phyloP scores from a whole-genome alignment of 2,329 filamentous ascomycete species.

The Phialophora verrucosa region DNA sequence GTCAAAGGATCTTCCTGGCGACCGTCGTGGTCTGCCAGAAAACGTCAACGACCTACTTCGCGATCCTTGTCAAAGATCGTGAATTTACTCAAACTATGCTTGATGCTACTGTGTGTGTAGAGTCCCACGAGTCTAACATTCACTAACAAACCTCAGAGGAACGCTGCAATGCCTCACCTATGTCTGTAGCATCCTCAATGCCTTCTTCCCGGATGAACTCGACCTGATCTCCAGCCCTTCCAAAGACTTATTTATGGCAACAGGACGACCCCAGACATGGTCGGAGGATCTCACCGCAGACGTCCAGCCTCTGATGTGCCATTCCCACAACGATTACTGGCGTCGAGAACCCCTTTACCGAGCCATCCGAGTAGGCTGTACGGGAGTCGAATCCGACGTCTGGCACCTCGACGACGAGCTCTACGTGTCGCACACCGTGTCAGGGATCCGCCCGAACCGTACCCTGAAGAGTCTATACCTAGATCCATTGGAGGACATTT shows the following conservation, averaged over 20 bases:
- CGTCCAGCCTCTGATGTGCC: constrained; percentile 57
- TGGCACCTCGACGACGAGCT: constrained; percentile 56
- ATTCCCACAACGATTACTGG: constrained; percentile 67
- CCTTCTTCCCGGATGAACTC: constrained; percentile 51
- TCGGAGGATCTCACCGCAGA: constrained; percentile 57
- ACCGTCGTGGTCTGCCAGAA: not conserved
- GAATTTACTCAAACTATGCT: constrained; percentile 4
- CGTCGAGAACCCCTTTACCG: constrained; percentile 59
- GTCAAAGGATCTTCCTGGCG: not conserved
- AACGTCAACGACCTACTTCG: constrained; percentile 1
- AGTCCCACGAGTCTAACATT: not conserved
- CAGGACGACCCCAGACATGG: not conserved
- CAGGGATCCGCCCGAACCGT: constrained; percentile 52
- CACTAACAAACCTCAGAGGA: constrained; percentile 3
- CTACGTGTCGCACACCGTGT: constrained; percentile 60
- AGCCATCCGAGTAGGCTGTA: constrained; percentile 60
- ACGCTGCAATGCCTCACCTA: constrained; percentile 43
- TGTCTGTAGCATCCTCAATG: constrained; percentile 44
- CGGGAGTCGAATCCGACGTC: constrained; percentile 63
- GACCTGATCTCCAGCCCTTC: constrained; percentile 47
- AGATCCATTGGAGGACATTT: constrained; percentile 56
- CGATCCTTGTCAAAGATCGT: not conserved
- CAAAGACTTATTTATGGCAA: constrained; percentile 36
- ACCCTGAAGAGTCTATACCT: constrained; percentile 60
- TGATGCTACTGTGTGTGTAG: constrained; percentile 10